Percentiles rank a stretch among this genome's conserved stretches.
phyloP scores from a whole-genome alignment of 108 stramenopile genomes.

The Fragilaria crotonensis region DNA sequence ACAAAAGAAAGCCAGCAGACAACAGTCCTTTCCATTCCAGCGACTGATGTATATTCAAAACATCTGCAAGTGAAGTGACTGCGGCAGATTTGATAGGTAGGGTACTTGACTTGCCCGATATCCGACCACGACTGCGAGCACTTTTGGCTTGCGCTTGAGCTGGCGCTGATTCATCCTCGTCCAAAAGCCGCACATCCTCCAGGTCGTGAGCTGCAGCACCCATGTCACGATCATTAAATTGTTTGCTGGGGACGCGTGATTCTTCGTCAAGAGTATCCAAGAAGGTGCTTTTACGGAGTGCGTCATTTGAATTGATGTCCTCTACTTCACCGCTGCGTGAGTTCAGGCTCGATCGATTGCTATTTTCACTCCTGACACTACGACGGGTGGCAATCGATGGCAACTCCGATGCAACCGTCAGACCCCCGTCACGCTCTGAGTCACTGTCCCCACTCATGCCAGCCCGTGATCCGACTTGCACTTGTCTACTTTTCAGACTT shows the following conservation, averaged over 20 bases:
- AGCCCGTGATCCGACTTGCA: too few species aligned
- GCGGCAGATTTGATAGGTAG: neutral
- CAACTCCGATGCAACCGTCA: neutral
- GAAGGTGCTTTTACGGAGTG: neutral
- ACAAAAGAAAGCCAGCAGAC: slow-evolving; percentile 71
- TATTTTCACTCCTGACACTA: neutral
- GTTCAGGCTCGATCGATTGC: neutral
- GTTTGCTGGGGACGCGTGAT: neutral
- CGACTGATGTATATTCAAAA: slow-evolving; percentile 75
- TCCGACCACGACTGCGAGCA: neutral
- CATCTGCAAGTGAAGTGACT: slow-evolving; percentile 1
- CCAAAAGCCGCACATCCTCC: neutral
- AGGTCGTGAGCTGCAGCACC: neutral
- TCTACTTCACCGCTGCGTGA: neutral
- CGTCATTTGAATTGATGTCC: neutral
- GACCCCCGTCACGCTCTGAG: neutral
- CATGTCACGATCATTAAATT: too few species aligned
- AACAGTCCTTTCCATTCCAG: slow-evolving; percentile 83
- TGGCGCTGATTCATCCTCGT: neutral
- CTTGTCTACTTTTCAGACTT: neutral
- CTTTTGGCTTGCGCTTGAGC: neutral
- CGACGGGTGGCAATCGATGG: neutral
- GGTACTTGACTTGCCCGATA: neutral
- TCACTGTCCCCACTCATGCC: neutral
- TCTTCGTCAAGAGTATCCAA: neutral